phyloP scores from a whole-genome alignment of 2,329 filamentous ascomycete genomes.

The Bipolaris zeicola region DNA sequence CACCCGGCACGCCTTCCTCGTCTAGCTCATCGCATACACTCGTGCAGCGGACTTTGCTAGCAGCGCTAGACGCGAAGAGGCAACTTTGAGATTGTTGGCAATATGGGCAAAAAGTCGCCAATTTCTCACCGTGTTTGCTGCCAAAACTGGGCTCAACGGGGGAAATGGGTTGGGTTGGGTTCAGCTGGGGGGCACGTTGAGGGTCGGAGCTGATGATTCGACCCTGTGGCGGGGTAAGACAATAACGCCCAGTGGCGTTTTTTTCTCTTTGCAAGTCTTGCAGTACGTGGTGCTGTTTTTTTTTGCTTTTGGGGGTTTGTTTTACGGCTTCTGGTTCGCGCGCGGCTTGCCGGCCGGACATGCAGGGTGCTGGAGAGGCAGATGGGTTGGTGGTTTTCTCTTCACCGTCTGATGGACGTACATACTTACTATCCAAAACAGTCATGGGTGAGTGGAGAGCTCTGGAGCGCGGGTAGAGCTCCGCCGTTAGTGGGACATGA shows the following conservation, averaged over 20 bases:
- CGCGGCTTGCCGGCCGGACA: background rate
- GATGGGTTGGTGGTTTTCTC: background rate
- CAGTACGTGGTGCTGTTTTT: background rate
- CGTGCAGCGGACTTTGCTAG: background rate
- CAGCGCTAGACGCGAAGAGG: constrained; percentile 1
- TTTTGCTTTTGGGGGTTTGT: background rate
- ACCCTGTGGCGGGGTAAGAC: background rate
- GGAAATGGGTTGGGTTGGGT: background rate
- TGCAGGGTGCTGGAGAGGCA: too few relatives aligned
- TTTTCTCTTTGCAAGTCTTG: background rate
- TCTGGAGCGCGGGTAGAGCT: constrained; percentile 10
- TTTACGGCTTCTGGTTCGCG: background rate
- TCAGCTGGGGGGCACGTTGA: constrained; percentile 11
- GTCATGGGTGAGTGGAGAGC: constrained; percentile 7
- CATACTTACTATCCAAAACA: constrained; percentile 1
- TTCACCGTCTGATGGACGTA: constrained; percentile 34
- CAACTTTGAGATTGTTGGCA: too few relatives aligned
- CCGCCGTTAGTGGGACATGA: constrained; percentile 12
- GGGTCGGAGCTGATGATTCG: constrained; percentile 12
- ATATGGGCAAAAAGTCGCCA: background rate
- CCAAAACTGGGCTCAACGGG: background rate
- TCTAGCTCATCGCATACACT: constrained; percentile 8
- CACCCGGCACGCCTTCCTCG: constrained; percentile 14
- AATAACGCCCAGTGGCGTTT: background rate
- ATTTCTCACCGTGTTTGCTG: background rate